A percentile compares a stretch with the other conserved stretches of the same genome.
These are phyloP conservation scores for Saccharomycopsis sp. DNA, from an alignment of 805 yeast genomes.

Conservation along the genomic window DNA sequence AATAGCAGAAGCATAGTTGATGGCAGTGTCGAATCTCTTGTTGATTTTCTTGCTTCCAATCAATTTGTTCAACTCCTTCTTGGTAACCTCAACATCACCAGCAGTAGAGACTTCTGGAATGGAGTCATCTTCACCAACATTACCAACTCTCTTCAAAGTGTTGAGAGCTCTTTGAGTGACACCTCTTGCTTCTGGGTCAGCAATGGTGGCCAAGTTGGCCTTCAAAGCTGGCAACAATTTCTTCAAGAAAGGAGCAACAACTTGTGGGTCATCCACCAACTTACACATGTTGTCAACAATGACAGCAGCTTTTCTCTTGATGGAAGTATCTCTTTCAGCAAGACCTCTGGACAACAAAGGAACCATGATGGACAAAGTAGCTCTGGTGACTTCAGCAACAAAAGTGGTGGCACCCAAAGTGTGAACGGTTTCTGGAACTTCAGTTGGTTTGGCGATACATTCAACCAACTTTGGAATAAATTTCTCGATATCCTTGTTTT, in stretches of 20 bases:
- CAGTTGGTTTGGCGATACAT: constrained; percentile 94
- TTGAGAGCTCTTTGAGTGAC: constrained; percentile 94
- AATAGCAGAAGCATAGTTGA: constrained; percentile 83
- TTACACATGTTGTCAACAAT: constrained; percentile 99
- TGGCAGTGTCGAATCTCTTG: constrained; percentile 69
- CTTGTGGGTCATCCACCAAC: constrained; percentile 99
- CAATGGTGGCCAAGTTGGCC: constrained; percentile 90
- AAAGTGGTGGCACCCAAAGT: constrained; percentile 98
- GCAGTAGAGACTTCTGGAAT: constrained; percentile 98
- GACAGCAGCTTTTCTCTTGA: constrained; percentile 99
- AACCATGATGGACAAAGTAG: constrained; percentile 98
- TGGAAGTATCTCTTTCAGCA: constrained; percentile 98
- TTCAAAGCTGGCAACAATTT: constrained; percentile 93
- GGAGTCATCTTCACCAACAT: constrained; percentile 77
- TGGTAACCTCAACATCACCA: constrained; percentile 89
- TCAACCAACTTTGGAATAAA: constrained; percentile 95
- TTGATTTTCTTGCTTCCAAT: constrained; percentile 52
- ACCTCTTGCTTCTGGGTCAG: constrained; percentile 99
- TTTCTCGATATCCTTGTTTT: constrained; percentile 99
- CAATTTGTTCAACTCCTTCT: constrained; percentile 68
- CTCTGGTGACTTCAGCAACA: constrained; percentile 99
- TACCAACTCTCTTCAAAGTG: constrained; percentile 99
- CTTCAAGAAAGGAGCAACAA: constrained; percentile 98
- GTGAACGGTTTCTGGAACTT: constrained; percentile 98
- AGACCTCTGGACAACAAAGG: constrained; percentile 99